phyloP scores from a whole-genome alignment of 2,329 filamentous ascomycete genomes.

The Amauroascus niger region DNA sequence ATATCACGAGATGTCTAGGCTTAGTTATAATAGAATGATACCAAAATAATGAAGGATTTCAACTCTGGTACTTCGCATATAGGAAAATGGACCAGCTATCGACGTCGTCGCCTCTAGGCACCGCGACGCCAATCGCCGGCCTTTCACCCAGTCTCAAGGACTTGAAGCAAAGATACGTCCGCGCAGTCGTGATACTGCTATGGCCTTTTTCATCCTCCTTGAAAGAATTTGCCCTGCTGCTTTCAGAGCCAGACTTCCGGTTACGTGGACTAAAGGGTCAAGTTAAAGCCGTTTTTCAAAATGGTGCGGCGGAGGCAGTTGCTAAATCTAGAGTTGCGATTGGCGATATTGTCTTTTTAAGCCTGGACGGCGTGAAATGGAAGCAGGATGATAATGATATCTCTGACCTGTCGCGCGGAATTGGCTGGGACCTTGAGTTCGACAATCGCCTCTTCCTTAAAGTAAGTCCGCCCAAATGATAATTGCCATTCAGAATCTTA shows the following conservation, averaged over 20 bases:
- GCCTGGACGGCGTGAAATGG: constrained; percentile 61
- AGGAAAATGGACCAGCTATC: constrained; percentile 8
- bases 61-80: neutral
- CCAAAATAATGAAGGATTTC: neutral
- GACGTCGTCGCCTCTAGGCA: constrained; percentile 20
- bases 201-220: constrained; percentile 85
- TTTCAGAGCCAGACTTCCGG: constrained; percentile 77
- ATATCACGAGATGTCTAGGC: neutral
- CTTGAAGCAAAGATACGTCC: constrained; percentile 37
- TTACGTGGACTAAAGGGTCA: constrained; percentile 68
- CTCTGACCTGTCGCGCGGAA: constrained; percentile 26
- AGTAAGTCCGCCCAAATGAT: constrained; percentile 21
- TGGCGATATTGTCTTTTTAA: constrained; percentile 63
- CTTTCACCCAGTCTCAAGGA: constrained; percentile 31
- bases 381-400: constrained; percentile 38
- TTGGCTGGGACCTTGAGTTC: constrained; percentile 50
- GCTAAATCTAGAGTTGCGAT: constrained; percentile 60
- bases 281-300: constrained; percentile 66
- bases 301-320: constrained; percentile 59
- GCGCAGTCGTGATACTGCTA: constrained; percentile 68
- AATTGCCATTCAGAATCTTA: neutral
- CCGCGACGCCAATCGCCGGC: constrained; percentile 32
- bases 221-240: constrained; percentile 62
- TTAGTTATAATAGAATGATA: neutral
- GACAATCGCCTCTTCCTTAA: constrained; percentile 29